phyloP scores from a whole-genome alignment of 1,284 basidiomycete genomes.

The Termitomyces sp. region DNA sequence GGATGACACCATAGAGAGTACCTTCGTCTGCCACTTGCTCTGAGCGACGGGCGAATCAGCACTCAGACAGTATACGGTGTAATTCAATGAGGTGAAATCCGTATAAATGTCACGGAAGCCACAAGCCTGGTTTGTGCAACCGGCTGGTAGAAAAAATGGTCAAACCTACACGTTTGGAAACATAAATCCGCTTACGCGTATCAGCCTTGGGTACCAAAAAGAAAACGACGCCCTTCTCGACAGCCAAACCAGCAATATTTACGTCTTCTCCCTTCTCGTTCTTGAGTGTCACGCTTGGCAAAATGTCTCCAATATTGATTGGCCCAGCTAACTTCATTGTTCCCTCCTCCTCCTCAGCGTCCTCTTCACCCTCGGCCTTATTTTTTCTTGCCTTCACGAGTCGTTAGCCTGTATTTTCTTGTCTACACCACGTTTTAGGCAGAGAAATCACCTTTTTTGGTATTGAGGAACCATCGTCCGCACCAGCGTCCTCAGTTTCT shows the following conservation, averaged over 20 bases:
- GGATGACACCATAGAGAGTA: slow-evolving; percentile 19
- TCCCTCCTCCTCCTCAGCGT: slow-evolving; percentile 20
- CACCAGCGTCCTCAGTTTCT: slow-evolving; percentile 17
- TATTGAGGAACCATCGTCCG: slow-evolving; percentile 24
- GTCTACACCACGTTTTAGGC: not conserved
- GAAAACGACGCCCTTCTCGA: slow-evolving; percentile 73
- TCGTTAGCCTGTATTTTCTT: not conserved
- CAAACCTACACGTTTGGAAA: not conserved
- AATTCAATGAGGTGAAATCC: slow-evolving; percentile 67
- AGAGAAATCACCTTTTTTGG: slow-evolving; percentile 23
- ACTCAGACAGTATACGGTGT: slow-evolving; percentile 82
- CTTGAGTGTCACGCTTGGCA: slow-evolving; percentile 74
- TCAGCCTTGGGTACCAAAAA: slow-evolving; percentile 86
- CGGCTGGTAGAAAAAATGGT: slow-evolving; percentile 42
- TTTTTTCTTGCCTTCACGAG: slow-evolving; percentile 24
- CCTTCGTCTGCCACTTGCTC: slow-evolving; percentile 81
- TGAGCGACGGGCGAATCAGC: slow-evolving; percentile 79
- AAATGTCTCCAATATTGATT: slow-evolving; percentile 70
- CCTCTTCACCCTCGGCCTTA: slow-evolving; percentile 24
- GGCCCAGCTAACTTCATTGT: slow-evolving; percentile 25
- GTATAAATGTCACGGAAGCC: slow-evolving; percentile 80
- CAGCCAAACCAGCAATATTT: slow-evolving; percentile 53
- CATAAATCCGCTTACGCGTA: slow-evolving; percentile 52
- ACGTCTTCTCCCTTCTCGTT: slow-evolving; percentile 75
- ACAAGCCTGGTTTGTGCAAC: slow-evolving; percentile 87